These are phyloP conservation scores for Jaltomata sinuosa DNA, from an alignment of 257 asterid species.

Conservation along the genomic window DNA sequence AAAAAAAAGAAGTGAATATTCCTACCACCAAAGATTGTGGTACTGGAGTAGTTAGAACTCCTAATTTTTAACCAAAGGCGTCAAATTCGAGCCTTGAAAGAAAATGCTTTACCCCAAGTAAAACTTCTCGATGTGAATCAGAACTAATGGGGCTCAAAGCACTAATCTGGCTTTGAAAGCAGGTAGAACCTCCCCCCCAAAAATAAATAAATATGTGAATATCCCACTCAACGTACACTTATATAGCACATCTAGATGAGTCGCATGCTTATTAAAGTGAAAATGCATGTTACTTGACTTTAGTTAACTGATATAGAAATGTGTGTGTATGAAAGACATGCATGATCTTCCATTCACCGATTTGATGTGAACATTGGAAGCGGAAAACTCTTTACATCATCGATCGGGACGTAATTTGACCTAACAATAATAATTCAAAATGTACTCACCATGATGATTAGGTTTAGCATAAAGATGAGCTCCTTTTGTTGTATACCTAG, in stretches of 20 bases:
- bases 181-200: no score
- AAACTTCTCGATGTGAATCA: no score
- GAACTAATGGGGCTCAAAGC: neutral
- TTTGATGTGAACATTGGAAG: neutral
- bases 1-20: no score
- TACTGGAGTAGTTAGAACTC: no score
- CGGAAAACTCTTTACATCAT: neutral
- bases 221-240: neutral
- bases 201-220: no score
- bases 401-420: neutral
- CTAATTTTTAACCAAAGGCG: no score
- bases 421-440: neutral
- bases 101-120: no score
- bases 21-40: no score
- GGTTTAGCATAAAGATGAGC: conserved; percentile 39
- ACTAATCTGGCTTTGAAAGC: no score
- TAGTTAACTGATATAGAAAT: neutral
- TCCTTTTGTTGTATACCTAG: conserved; percentile 67
- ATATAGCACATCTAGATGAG: neutral
- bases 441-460: conserved; percentile 37
- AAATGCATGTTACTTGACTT: neutral
- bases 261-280: neutral
- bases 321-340: neutral
- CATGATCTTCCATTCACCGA: neutral
- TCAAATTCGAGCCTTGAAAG: no score